Conservation (phyloP, 352 stramenopile genomes). For the Pelagophyceae sp. region DNA sequence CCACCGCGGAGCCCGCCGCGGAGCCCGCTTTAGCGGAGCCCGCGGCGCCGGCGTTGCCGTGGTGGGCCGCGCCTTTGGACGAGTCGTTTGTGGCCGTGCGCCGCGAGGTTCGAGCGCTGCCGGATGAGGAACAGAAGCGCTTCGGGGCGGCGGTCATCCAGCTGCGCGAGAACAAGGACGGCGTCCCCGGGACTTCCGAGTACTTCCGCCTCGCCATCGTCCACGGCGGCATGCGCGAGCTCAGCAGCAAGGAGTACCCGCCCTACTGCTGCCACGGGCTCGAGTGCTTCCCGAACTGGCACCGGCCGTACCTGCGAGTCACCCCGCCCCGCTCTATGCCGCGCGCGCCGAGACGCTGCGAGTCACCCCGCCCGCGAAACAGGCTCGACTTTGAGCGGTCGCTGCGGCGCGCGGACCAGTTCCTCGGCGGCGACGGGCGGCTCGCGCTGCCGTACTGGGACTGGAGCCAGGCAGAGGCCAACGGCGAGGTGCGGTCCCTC, state of each 20-base stretch:
- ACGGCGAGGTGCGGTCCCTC: too few species aligned
- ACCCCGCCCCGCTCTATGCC: too few species aligned
- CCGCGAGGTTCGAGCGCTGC: conserved; percentile 10
- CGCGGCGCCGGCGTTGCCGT: too few species aligned
- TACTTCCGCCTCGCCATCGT: conserved; percentile 18
- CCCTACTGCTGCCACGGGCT: conserved; percentile 17
- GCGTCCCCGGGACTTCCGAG: conserved; percentile 14
- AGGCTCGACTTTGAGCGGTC: conserved; percentile 19
- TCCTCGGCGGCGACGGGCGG: conserved; percentile 6
- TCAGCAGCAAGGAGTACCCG: neutral
- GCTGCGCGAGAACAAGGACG: conserved; percentile 1
- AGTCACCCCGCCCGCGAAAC: too few species aligned
- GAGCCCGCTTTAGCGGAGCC: neutral
- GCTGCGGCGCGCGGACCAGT: conserved; percentile 2
- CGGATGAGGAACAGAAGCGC: conserved; percentile 7
- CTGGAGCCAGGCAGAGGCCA: neutral
- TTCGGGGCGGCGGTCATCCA: conserved; percentile 15
- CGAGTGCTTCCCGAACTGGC: conserved; percentile 24
- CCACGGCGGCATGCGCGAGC: conserved; percentile 22
- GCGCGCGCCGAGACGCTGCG: too few species aligned
- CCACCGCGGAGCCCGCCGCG: too few species aligned
- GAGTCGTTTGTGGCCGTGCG: conserved; percentile 6
- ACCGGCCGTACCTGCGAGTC: conserved; percentile 25
- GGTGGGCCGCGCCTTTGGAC: too few species aligned
- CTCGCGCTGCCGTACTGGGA: conserved; percentile 26